Conservation (phyloP, 768 basidiomycete species). For the Pholiota microspora region DNA sequence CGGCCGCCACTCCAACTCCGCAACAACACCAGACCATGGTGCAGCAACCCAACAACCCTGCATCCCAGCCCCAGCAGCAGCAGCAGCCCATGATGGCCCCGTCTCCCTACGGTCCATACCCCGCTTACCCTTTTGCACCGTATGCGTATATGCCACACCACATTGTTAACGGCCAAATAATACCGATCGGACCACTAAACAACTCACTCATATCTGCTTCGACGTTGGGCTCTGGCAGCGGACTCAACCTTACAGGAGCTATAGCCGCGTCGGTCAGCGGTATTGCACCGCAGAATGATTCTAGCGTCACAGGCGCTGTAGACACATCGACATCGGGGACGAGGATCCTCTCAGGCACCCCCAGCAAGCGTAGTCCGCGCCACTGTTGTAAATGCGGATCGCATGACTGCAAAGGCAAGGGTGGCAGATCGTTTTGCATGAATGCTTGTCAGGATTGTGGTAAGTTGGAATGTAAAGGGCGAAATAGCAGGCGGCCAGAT, state of each 20-base stretch:
- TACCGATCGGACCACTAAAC: conserved; percentile 12
- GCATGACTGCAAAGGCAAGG: conserved; percentile 81
- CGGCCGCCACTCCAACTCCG: conserved; percentile 12
- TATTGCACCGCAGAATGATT: not conserved
- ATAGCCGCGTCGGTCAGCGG: not conserved
- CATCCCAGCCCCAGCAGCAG: not conserved
- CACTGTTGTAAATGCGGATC: conserved; percentile 85
- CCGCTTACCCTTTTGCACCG: conserved; percentile 25
- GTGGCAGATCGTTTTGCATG: conserved; percentile 69
- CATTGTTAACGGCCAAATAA: conserved; percentile 23
- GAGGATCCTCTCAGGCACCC: conserved; percentile 19
- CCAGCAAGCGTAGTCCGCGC: conserved; percentile 59
- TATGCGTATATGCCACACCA: conserved; percentile 26
- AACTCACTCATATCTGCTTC: conserved; percentile 5
- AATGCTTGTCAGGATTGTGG: conserved; percentile 82
- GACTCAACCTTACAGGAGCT: not conserved
- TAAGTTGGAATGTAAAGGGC: conserved; percentile 73
- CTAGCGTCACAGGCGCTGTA: not conserved
- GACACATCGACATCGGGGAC: not conserved
- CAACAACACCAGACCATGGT: conserved; percentile 8
- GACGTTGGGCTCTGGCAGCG: not conserved
- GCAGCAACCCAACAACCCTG: not conserved
- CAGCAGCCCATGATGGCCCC: not conserved
- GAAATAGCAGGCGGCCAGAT: conserved; percentile 77
- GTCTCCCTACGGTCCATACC: conserved; percentile 23